These are phyloP conservation scores for Fusarium sp. DNA, from an alignment of 2,329 filamentous ascomycete species.

Conservation along the genomic window DNA sequence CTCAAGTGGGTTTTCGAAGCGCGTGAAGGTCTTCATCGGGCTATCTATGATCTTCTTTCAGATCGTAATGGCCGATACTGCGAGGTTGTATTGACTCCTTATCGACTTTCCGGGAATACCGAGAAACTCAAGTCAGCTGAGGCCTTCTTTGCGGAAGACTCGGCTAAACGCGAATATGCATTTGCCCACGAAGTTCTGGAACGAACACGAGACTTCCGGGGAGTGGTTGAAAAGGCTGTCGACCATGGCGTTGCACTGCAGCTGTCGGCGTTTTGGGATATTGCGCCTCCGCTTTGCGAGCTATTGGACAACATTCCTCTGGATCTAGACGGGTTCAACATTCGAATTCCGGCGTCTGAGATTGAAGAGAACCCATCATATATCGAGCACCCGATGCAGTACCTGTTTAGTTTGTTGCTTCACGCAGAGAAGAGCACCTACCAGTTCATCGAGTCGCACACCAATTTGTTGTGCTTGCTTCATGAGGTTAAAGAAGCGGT, in stretches of 20 bases:
- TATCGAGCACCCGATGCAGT: conserved; percentile 84
- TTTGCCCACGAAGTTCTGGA: conserved; percentile 79
- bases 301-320: conserved; percentile 84
- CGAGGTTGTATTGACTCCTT: conserved; percentile 84
- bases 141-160: conserved; percentile 85
- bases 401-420: conserved; percentile 84
- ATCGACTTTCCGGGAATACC: conserved; percentile 77
- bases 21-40: conserved; percentile 86
- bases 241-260: conserved; percentile 90
- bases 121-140: conserved; percentile 84
- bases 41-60: conserved; percentile 84
- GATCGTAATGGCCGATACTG: conserved; percentile 90
- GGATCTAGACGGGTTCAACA: conserved; percentile 69
- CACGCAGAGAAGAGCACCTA: conserved; percentile 94
- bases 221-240: conserved; percentile 85
- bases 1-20: conserved; percentile 98
- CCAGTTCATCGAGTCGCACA: conserved; percentile 96
- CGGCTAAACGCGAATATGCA: conserved; percentile 74
- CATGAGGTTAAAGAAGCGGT: conserved; percentile 90
- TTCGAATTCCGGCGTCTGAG: conserved; percentile 83
- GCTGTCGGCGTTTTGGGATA: conserved; percentile 96
- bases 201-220: conserved; percentile 80
- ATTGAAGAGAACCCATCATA: conserved; percentile 89
- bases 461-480: conserved; percentile 86
- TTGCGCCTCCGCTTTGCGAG: conserved; percentile 83